These are phyloP conservation scores for Circinella minor DNA, from an alignment of 371 early-diverging fungal genomes.

Conservation along the genomic window DNA sequence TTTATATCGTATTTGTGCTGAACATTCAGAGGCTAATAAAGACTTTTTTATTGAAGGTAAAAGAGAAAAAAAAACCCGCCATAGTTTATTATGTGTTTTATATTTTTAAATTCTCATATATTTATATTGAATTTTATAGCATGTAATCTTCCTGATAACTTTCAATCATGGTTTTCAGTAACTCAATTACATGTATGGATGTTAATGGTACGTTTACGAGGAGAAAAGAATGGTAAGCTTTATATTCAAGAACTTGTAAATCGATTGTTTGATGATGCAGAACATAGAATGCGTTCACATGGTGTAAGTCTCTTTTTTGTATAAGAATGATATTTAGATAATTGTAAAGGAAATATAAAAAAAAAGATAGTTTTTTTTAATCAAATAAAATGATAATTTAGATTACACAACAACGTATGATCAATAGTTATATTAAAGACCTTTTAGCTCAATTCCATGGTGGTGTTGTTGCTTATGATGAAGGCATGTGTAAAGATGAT, in stretches of 20 bases:
- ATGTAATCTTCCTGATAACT: slow-evolving; percentile 83
- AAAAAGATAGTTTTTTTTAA: too few relatives aligned
- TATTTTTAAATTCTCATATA: not conserved
- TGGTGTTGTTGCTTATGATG: slow-evolving; percentile 90
- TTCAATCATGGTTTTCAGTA: slow-evolving; percentile 94
- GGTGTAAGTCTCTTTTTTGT: slow-evolving; percentile 49
- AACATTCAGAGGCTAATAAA: slow-evolving; percentile 55
- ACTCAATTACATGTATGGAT: slow-evolving; percentile 95
- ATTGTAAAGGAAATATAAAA: too few relatives aligned
- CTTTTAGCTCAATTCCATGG: slow-evolving; percentile 88
- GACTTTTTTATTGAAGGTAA: slow-evolving; percentile 63
- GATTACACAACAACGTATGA: slow-evolving; percentile 72
- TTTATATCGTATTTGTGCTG: slow-evolving; percentile 57
- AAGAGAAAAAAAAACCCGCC: too few relatives aligned
- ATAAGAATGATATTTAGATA: too few relatives aligned
- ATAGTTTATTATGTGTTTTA: not conserved
- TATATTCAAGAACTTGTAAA: slow-evolving; percentile 89
- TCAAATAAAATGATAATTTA: slow-evolving; percentile 18
- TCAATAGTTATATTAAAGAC: slow-evolving; percentile 78
- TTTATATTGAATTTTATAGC: slow-evolving; percentile 28
- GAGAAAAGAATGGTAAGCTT: slow-evolving; percentile 72
- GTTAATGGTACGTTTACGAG: slow-evolving; percentile 83
- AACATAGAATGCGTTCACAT: slow-evolving; percentile 74
- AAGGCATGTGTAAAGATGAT: slow-evolving; percentile 90
- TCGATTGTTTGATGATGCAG: slow-evolving; percentile 89